Evolutionary conservation across 2,329 filamentous ascomycete genomes (phyloP), one percentile per base, ranked within the genome.

Genomic region (Aspergillus ruber): DNA sequence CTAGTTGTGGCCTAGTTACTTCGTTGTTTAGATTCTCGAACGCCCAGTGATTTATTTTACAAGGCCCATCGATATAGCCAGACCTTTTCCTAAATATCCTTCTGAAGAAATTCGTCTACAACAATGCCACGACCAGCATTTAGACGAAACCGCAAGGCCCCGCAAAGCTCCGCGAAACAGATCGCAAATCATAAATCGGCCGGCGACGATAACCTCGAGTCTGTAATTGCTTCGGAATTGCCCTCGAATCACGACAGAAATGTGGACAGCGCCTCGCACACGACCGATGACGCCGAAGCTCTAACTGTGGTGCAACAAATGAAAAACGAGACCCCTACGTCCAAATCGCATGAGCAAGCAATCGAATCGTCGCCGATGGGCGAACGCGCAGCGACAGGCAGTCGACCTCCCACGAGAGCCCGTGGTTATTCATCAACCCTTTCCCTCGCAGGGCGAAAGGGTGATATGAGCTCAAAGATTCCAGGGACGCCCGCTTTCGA

Each of bases 401-500:
- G 64, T 49, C 60, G 65, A 38, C 67, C 64, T 20, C 61, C 60
- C 15, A 68, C 65, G 4, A 58, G 67, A 52, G 60, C 67, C 39
- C 65, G 67, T 17, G 67, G 67, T 23, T 70, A 69, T 46, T 70
- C 67, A 3, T 67, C 67, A 35, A 68, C 66, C 10, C 49, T 69
- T 20, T 69, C 67, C 6, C 53, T 69, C 33, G 65, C 56, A 15
- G 65, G 64, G n/a, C 60, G 66, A 43, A 66, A 65, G 52, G 64
- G 62, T n/a, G 67, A 70, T 40, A 54, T 55, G 23, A 56, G 50
- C 44, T 64, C 66, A 18, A 65, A 61, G 20, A 53, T 67, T 20
- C 64, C 65, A 21, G 69, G 65, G 9, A 73, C 71, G 7, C 71
- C 71, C 35, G 65, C 60, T 4, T 69, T 67, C 46, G 70, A 73